Percentiles rank a stretch among this genome's conserved stretches.
phyloP scores from a whole-genome alignment of 768 basidiomycete genomes.

The Podaxis mareebaensis region DNA sequence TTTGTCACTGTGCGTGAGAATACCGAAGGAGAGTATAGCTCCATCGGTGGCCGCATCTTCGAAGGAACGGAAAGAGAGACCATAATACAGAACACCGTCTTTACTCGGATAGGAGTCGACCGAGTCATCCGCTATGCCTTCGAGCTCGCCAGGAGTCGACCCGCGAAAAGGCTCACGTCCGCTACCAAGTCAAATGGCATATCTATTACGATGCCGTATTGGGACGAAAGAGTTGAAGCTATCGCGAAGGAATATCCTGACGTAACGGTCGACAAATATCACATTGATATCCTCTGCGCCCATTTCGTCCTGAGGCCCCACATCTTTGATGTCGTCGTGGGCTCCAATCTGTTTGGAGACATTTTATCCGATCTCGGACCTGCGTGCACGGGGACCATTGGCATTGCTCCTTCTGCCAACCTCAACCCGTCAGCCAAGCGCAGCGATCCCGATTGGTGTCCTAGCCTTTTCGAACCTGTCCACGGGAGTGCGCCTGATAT shows the following conservation, averaged over 20 bases:
- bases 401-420: constrained; percentile 56
- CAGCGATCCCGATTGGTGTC: constrained; percentile 38
- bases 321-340: constrained; percentile 55
- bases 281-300: constrained; percentile 53
- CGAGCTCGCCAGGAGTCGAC: constrained; percentile 48
- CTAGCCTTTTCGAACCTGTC: constrained; percentile 55
- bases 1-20: constrained; percentile 59
- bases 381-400: constrained; percentile 54
- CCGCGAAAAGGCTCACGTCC: constrained; percentile 49
- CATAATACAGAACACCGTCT: constrained; percentile 46
- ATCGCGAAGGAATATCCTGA: constrained; percentile 54
- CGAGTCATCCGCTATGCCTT: constrained; percentile 55
- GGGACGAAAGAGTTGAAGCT: constrained; percentile 47
- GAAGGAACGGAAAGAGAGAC: constrained; percentile 40
- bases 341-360: constrained; percentile 56
- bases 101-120: constrained; percentile 49
- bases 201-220: constrained; percentile 49
- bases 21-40: constrained; percentile 58
- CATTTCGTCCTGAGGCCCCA: constrained; percentile 48
- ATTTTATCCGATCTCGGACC: constrained; percentile 59
- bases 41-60: constrained; percentile 45
- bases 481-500: constrained; percentile 63
- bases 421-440: constrained; percentile 39
- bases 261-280: constrained; percentile 46
- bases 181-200: constrained; percentile 57